A percentile compares a stretch with the other conserved stretches of the same genome.
These are phyloP conservation scores for Fusarium sp. DNA, from an alignment of 2,329 filamentous ascomycete species.

Conservation along the genomic window DNA sequence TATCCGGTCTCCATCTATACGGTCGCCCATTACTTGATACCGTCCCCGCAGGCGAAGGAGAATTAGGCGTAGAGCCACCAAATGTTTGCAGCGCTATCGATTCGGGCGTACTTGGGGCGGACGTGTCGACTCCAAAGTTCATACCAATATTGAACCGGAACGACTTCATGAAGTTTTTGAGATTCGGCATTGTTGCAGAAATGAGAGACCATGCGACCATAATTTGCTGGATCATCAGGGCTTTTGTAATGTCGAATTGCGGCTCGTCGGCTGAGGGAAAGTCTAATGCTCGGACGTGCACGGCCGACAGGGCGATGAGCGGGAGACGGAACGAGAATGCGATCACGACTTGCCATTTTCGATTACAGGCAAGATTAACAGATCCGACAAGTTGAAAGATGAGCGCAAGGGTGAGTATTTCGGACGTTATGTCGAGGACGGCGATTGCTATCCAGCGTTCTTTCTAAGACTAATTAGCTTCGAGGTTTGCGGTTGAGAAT, in stretches of 20 bases:
- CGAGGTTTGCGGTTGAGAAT: not conserved
- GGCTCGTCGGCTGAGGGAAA: constrained; percentile 27
- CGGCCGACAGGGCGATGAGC: constrained; percentile 32
- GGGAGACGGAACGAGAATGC: constrained; percentile 40
- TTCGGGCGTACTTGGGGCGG: not conserved
- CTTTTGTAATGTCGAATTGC: constrained; percentile 34
- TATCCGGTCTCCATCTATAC: constrained; percentile 5
- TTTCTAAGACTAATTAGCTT: not conserved
- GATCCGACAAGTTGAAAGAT: constrained; percentile 29
- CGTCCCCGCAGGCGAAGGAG: not conserved
- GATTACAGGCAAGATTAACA: constrained; percentile 30
- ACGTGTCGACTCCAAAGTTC: constrained; percentile 34
- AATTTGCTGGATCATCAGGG: constrained; percentile 28
- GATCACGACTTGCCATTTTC: constrained; percentile 32
- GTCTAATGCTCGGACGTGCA: constrained; percentile 19
- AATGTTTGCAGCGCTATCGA: constrained; percentile 27
- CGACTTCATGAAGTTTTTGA: constrained; percentile 41
- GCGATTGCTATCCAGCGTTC: constrained; percentile 28
- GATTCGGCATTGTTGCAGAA: constrained; percentile 36
- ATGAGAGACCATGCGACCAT: constrained; percentile 40
- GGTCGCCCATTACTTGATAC: not conserved
- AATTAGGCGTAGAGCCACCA: not conserved
- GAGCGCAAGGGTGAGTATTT: constrained; percentile 27
- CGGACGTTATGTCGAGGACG: constrained; percentile 23
- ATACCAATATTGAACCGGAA: constrained; percentile 35